Base-by-base conservation (phyloP, 2,329 filamentous ascomycete genomes). In the Alternaria tenuissima region DNA sequence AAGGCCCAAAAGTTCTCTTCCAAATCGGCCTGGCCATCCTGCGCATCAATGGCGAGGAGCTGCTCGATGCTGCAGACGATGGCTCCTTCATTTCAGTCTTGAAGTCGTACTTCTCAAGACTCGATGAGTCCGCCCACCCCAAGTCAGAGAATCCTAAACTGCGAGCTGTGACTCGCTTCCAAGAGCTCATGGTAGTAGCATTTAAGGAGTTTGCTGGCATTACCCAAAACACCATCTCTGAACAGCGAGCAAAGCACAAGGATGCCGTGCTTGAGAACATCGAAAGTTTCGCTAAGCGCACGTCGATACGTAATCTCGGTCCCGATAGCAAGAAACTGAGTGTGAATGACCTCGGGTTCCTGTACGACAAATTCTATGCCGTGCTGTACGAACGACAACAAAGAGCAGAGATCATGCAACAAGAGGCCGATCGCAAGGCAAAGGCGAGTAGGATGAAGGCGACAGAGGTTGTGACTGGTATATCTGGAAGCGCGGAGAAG, bases 151-250 rank as follows among this genome's bases (percentile, higher is more conserved):
- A 98, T 65, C 89, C 94, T 3, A 99, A 98, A 80, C 83, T 98
- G 53, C 88, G 94, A 54, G 93, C 94, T 0, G 95, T 99, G 55
- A 99, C 96, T 6, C 88, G 92, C 47, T 99, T 99, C 76, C 95
- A 99, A 73, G 95, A 98, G 78, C 87, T 99, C 58, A 98, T 99
- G 94, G 95, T 99, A 3, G 95, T 98, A 20, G 95, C 95, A 0
- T 99, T 99, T 81, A 98, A 97, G 70, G 95, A 99, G 75, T 99
- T 99, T 75, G 91, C 94, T 0, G 92, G 90, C 41, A 97, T 99
- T 68, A 99, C 95, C 0, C 94, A 99, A 75, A 90, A 89, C 74
- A 97, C 90, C 52, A 94, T 99, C 62, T 91, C 91, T 0, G 95
- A 98, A 67, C 86, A 96, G 74, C 89, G 95, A 22, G 85, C 91